phyloP scores from a whole-genome alignment of 805 yeast species.

The Sugiyamaella boreocaroliniensis region DNA sequence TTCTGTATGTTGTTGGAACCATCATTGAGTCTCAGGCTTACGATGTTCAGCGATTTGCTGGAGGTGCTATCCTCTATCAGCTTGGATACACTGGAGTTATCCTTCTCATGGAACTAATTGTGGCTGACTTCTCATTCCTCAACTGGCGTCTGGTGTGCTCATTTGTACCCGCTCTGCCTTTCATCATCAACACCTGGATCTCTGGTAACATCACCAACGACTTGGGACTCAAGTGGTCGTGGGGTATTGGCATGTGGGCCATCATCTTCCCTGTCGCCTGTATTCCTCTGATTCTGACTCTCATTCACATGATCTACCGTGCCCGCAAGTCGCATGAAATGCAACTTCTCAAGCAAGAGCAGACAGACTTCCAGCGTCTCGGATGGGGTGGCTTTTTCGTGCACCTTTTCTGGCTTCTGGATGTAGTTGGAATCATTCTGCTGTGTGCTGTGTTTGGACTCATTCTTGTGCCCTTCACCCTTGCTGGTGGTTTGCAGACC shows the following conservation, averaged over 20 bases:
- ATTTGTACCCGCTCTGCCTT: constrained; percentile 64
- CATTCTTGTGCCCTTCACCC: constrained; percentile 63
- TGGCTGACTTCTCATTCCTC: constrained; percentile 61
- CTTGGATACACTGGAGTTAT: constrained; percentile 60
- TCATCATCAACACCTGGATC: constrained; percentile 73
- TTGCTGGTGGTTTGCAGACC: constrained; percentile 56
- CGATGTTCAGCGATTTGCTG: constrained; percentile 53
- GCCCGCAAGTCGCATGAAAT: constrained; percentile 52
- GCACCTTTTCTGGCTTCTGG: constrained; percentile 52
- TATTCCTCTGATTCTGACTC: constrained; percentile 51
- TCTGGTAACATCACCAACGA: constrained; percentile 46
- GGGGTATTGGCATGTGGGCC: constrained; percentile 81
- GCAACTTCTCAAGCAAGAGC: constrained; percentile 36
- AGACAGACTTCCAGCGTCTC: constrained; percentile 34
- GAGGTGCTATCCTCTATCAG: constrained; percentile 52
- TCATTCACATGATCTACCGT: constrained; percentile 48
- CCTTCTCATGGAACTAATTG: constrained; percentile 47
- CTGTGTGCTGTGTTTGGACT: constrained; percentile 54
- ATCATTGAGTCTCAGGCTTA: constrained; percentile 55
- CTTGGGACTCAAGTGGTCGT: constrained; percentile 43
- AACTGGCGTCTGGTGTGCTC: constrained; percentile 65
- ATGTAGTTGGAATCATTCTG: constrained; percentile 54
- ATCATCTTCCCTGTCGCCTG: constrained; percentile 61
- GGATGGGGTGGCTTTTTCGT: constrained; percentile 26
- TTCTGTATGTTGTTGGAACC: constrained; percentile 58